phyloP scores from a whole-genome alignment of 1,284 basidiomycete species.

The Afroboletus lepidellus region DNA sequence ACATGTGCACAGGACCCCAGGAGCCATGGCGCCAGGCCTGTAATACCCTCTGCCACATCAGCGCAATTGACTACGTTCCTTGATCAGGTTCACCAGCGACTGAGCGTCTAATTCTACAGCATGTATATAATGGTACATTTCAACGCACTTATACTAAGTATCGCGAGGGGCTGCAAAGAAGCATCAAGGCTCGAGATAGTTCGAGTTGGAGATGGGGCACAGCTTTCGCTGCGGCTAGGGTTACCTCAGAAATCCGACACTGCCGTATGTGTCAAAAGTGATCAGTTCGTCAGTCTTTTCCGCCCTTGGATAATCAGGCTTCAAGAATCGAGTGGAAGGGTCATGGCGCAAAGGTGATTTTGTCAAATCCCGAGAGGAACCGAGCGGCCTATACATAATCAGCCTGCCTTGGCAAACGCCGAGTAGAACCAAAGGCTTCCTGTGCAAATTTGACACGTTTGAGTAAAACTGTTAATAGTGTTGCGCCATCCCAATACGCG shows the following conservation, averaged over 20 bases:
- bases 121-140: not conserved
- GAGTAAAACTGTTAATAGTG: not conserved
- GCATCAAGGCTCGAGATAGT: constrained; percentile 2
- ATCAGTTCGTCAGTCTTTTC: not conserved
- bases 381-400: constrained; percentile 4
- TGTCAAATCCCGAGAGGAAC: not conserved
- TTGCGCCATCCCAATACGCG: not conserved
- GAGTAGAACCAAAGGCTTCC: constrained; percentile 1
- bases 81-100: not conserved
- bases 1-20: constrained; percentile 21
- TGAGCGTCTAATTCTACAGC: constrained; percentile 6
- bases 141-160: not conserved
- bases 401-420: not conserved
- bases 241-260: not conserved
- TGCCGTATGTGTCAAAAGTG: not conserved
- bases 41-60: constrained; percentile 18
- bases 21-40: constrained; percentile 6
- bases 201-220: not conserved
- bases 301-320: constrained; percentile 1
- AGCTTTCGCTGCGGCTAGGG: not conserved
- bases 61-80: not conserved
- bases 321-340: not conserved
- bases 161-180: not conserved
- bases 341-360: not conserved
- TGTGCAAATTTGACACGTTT: constrained; percentile 10